These are phyloP conservation scores for Xylaria palmicola DNA, from an alignment of 495 filamentous ascomycete genomes.

Conservation along the genomic window DNA sequence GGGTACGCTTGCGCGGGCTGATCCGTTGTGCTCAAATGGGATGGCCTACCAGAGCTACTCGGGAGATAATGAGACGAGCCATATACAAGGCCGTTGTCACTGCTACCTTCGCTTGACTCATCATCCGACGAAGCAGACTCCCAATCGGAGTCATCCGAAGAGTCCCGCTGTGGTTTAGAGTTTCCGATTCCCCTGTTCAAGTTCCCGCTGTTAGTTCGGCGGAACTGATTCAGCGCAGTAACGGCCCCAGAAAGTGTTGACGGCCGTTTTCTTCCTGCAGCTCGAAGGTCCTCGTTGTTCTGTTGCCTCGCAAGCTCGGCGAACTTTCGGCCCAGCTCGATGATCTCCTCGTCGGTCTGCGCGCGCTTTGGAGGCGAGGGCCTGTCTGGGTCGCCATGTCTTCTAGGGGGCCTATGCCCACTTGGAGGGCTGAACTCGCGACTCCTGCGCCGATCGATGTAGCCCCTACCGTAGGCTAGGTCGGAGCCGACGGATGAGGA, in stretches of 20 bases:
- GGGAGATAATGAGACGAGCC: slow-evolving; percentile 33
- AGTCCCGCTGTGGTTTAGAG: slow-evolving; percentile 37
- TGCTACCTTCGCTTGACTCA: slow-evolving; percentile 35
- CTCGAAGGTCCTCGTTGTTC: slow-evolving; percentile 42
- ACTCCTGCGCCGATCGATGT: slow-evolving; percentile 40
- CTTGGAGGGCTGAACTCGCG: slow-evolving; percentile 25
- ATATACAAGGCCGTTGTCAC: slow-evolving; percentile 47
- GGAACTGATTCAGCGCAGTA: slow-evolving; percentile 35
- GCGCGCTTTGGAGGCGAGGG: slow-evolving; percentile 24
- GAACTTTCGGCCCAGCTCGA: slow-evolving; percentile 46
- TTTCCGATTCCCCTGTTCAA: slow-evolving; percentile 35
- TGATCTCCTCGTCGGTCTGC: slow-evolving; percentile 51
- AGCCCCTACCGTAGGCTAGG: slow-evolving; percentile 55
- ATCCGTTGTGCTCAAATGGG: slow-evolving; percentile 25
- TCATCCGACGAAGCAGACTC: slow-evolving; percentile 48
- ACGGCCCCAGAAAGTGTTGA: slow-evolving; percentile 39
- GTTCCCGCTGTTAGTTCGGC: slow-evolving; percentile 34
- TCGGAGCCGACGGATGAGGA: slow-evolving; percentile 51
- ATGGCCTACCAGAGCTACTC: slow-evolving; percentile 6
- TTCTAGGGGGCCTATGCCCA: background rate
- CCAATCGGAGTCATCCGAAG: slow-evolving; percentile 42
- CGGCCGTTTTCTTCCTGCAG: slow-evolving; percentile 38
- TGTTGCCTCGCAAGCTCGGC: slow-evolving; percentile 44
- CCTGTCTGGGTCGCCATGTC: slow-evolving; percentile 11
- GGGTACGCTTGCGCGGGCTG: slow-evolving; percentile 13